Evolutionary conservation across 306 rosid genomes (phyloP).

Genomic region (Cajanus cajan): DNA sequence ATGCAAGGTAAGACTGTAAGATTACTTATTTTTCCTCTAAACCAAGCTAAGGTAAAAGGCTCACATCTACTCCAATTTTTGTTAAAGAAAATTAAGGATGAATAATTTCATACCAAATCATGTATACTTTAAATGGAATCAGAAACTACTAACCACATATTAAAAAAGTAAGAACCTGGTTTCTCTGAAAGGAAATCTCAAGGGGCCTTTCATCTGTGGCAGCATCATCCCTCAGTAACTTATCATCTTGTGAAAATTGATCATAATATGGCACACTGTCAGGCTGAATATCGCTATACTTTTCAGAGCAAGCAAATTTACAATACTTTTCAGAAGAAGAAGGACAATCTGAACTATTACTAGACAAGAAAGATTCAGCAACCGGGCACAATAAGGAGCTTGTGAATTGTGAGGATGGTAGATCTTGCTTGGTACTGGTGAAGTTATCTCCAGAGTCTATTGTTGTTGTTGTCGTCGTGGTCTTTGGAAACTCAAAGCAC

Average conservation of each 20-base stretch:
- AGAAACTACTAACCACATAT: neutral
- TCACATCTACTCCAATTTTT: neutral
- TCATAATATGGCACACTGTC: slow-evolving; percentile 1
- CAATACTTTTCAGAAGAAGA: slow-evolving; percentile 29
- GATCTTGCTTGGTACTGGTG: slow-evolving; percentile 23
- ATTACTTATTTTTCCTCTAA: neutral
- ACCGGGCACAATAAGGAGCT: slow-evolving; percentile 27
- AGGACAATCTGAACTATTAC: slow-evolving; percentile 7
- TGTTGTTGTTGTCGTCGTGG: too few relatives aligned
- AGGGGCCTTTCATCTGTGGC: slow-evolving; percentile 13
- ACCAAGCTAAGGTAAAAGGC: neutral
- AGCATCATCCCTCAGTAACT: slow-evolving; percentile 26
- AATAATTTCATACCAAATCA: neutral
- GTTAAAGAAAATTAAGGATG: neutral
- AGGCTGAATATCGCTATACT: neutral
- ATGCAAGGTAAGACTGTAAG: neutral
- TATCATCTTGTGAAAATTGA: slow-evolving; percentile 12
- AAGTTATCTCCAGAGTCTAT: slow-evolving; percentile 30
- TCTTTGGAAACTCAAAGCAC: slow-evolving; percentile 32
- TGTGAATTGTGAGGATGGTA: slow-evolving; percentile 6
- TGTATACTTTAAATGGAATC: neutral
- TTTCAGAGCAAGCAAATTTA: neutral
- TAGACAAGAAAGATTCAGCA: slow-evolving; percentile 38
- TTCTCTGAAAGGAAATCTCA: slow-evolving; percentile 36
- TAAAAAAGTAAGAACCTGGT: slow-evolving; percentile 36